Evolutionary conservation across 2,329 filamentous ascomycete genomes (phyloP), one percentile per base, ranked within the genome.

Genomic region (Ophiostoma populinum): DNA sequence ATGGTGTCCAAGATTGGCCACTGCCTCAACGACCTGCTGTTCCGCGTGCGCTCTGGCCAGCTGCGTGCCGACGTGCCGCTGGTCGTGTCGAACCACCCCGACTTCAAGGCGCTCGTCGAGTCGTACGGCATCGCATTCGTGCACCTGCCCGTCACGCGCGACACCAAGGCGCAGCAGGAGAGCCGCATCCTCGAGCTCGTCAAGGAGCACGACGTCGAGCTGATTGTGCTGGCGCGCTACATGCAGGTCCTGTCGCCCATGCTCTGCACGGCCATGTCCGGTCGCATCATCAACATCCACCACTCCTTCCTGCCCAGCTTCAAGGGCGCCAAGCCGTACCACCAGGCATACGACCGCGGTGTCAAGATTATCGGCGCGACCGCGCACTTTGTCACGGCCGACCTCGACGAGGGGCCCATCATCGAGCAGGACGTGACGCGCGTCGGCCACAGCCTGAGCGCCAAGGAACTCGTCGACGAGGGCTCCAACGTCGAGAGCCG

Each of bases 1-100:
- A 87, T 90, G 80, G 81, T 87, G 20, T 86, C 80, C 49, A 86
- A 86, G 61, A 86, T 83, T 47, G 81, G 80, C 7, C 80, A 87
- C 62, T 87, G 80, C 65, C 40, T 47, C 25, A 46, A 47, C 40
- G 45, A 86, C 55, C 61, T 90, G 32, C 67, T 90, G 24, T 90
- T 83, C 70, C 74, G 81, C 38, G 69, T 77, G 49, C 76, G 75
- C 54, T 34, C 42, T 7, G 43, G 43, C 36, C 79, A 86, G 57
- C 63, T 90, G 36, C 67, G 65, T 48, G 75, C 87, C 45, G 78
- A 85, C 17, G 63, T 86, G 34, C 78, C 80, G 4, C 54, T 85
- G 45, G 79, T 90, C 49, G 74, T 90, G 27, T 86, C 80, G 39
- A 90, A 90, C 59, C 81, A 90, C 56, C 61, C 75, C 5, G 80